Percentiles rank a stretch among this genome's conserved stretches.
phyloP scores from a whole-genome alignment of 306 rosid species.

The Malus asiatica region DNA sequence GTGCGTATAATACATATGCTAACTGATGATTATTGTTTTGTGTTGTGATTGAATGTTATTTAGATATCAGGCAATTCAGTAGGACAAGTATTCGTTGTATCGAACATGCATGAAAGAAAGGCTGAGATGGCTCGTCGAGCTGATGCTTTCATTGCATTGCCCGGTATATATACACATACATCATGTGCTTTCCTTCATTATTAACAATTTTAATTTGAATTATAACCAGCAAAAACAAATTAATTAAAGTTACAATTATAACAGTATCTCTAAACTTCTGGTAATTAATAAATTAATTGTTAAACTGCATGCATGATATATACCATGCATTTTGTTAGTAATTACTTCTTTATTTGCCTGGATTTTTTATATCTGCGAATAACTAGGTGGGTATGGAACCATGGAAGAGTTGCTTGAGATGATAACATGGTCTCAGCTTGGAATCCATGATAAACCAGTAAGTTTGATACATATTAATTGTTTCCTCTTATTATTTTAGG shows the following conservation, averaged over 20 bases:
- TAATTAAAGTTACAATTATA: background rate
- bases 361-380: background rate
- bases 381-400: conserved; percentile 24
- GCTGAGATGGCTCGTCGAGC: conserved; percentile 26
- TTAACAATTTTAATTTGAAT: background rate
- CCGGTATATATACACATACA: background rate
- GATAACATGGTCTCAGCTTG: conserved; percentile 38
- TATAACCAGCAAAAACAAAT: background rate
- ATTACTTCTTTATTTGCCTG: background rate
- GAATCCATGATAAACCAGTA: conserved; percentile 40
- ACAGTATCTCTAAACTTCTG: background rate
- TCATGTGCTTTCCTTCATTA: background rate
- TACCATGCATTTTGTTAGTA: background rate
- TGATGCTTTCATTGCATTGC: conserved; percentile 27
- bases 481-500: too few species aligned
- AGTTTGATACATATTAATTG: background rate
- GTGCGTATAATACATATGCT: background rate
- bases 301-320: background rate
- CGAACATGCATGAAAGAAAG: conserved; percentile 27
- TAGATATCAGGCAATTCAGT: conserved; percentile 23
- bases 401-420: conserved; percentile 37
- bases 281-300: background rate
- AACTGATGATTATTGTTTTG: background rate
- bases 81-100: conserved; percentile 23
- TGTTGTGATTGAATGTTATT: background rate